Conservation (phyloP, 495 filamentous ascomycete species). For the Aspergillus nidulans region DNA sequence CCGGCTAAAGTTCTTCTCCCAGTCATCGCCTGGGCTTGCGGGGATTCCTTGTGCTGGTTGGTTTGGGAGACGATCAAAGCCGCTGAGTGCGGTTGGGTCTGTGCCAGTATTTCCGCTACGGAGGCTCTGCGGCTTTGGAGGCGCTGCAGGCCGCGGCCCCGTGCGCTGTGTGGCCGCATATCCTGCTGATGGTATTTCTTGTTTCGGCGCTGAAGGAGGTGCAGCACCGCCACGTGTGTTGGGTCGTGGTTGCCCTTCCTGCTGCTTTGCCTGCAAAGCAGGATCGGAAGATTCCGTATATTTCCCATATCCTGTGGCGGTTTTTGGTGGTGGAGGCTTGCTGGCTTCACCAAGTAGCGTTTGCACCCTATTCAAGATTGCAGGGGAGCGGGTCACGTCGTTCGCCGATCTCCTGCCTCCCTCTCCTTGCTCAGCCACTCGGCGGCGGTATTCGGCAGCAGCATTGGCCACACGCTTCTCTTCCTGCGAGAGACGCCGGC, state of each 20-base stretch:
- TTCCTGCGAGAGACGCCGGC: slow-evolving; percentile 77
- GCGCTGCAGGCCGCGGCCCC: slow-evolving; percentile 42
- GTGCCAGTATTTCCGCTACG: slow-evolving; percentile 33
- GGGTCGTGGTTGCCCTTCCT: slow-evolving; percentile 15
- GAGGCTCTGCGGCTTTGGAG: slow-evolving; percentile 59
- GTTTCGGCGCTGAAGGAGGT: slow-evolving; percentile 11
- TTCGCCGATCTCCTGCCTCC: slow-evolving; percentile 46
- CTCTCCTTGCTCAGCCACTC: slow-evolving; percentile 61
- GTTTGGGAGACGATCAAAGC: slow-evolving; percentile 1
- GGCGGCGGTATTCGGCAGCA: slow-evolving; percentile 82
- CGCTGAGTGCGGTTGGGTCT: background rate
- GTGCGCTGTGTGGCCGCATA: slow-evolving; percentile 26
- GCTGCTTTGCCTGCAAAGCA: slow-evolving; percentile 42
- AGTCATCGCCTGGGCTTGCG: slow-evolving; percentile 48
- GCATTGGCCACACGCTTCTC: slow-evolving; percentile 89
- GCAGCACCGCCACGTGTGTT: slow-evolving; percentile 9
- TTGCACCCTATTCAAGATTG: slow-evolving; percentile 88
- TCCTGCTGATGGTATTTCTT: slow-evolving; percentile 20
- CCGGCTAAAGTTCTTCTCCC: slow-evolving; percentile 72
- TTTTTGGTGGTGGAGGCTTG: slow-evolving; percentile 57
- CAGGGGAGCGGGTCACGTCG: slow-evolving; percentile 56
- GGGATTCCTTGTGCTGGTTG: slow-evolving; percentile 20
- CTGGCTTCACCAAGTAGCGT: slow-evolving; percentile 76
- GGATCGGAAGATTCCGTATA: slow-evolving; percentile 56
- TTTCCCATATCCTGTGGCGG: slow-evolving; percentile 83